Base-by-base conservation (phyloP, 2,329 filamentous ascomycete genomes). In the Alternaria sp. region DNA sequence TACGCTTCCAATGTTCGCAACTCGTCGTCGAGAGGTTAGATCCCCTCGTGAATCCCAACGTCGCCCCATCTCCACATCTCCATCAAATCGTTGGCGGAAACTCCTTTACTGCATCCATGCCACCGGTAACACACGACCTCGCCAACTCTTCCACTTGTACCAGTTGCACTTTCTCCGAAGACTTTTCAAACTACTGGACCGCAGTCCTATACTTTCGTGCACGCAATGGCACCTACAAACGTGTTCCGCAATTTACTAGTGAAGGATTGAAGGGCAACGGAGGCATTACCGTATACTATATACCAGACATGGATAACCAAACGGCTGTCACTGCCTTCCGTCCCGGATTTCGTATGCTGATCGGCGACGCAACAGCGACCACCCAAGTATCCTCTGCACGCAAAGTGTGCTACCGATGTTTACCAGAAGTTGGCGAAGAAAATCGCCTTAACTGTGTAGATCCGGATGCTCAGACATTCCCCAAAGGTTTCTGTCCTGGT, bases 311-410 rank as follows among this genome's bases (percentile, higher is more conserved):
- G 3, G 55, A 61, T 9, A 70, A 69, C 24, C 32, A 51, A 14
- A 54, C 41, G 38, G 38, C 34, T 28, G 59, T 91, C 66, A 82
- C 88, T 14, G 82, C 90, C 11, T 93, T 93, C 81, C 90, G 91
- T 18, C 73, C 83, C 5, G 79, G 81, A 4, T 82, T 82, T 75
- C 78, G 81, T 38, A 82, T 82, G 80, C 76, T 82, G 7, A 74
- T 78, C 3, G 81, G 80, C 9, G 79, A 82, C 51, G 62, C 72
- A 62, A 47, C 61, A 34, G 51, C 71, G 79, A 38, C 26, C 5
- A 30, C 54, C 11, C 26, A 36, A 5, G 32, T 36, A 3, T 42
- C 54, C 9, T 22, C 52, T 8, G 60, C 46, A 1, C 58, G 68
- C 12, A 72, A 72, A 49, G 64, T 70, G 12, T 73, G 71, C 49